phyloP scores from a whole-genome alignment of 2,329 filamentous ascomycete genomes.

The Fusarium fracticaudum region DNA sequence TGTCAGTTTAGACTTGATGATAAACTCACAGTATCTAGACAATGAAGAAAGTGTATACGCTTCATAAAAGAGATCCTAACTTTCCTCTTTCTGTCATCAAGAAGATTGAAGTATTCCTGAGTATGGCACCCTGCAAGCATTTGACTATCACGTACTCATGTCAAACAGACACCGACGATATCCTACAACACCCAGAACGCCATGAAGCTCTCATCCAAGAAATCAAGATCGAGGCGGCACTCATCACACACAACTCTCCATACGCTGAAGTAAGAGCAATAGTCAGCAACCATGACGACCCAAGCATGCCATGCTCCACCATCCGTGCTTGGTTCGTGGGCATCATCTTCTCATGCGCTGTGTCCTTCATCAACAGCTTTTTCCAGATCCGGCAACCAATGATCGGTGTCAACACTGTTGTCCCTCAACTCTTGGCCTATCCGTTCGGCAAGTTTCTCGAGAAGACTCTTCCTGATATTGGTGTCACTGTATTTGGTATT shows the following conservation, averaged over 20 bases:
- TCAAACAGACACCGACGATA: constrained; percentile 41
- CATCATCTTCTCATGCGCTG: constrained; percentile 57
- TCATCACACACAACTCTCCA: constrained; percentile 63
- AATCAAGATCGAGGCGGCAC: constrained; percentile 62
- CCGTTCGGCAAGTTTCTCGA: constrained; percentile 63
- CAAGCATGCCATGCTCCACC: constrained; percentile 61
- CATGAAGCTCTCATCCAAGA: constrained; percentile 55
- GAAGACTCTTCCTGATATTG: constrained; percentile 59
- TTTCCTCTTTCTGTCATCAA: constrained; percentile 49
- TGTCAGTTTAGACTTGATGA: fast-evolving
- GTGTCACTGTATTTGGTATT: constrained; percentile 57
- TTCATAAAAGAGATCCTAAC: constrained; percentile 51
- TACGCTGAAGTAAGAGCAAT: constrained; percentile 66
- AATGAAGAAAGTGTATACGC: constrained; percentile 47
- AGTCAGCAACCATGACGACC: constrained; percentile 63
- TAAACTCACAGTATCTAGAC: constrained; percentile 35
- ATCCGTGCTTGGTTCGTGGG: constrained; percentile 64
- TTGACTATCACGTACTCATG: neutral
- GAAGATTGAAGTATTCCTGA: constrained; percentile 50
- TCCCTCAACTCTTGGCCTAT: constrained; percentile 67
- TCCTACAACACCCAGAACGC: constrained; percentile 50
- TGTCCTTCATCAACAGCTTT: constrained; percentile 65
- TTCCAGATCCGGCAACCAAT: constrained; percentile 66
- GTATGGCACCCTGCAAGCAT: constrained; percentile 31
- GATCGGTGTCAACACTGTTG: constrained; percentile 62